Conservation (phyloP, 2,329 filamentous ascomycete species). For the Shiraia sp. region DNA sequence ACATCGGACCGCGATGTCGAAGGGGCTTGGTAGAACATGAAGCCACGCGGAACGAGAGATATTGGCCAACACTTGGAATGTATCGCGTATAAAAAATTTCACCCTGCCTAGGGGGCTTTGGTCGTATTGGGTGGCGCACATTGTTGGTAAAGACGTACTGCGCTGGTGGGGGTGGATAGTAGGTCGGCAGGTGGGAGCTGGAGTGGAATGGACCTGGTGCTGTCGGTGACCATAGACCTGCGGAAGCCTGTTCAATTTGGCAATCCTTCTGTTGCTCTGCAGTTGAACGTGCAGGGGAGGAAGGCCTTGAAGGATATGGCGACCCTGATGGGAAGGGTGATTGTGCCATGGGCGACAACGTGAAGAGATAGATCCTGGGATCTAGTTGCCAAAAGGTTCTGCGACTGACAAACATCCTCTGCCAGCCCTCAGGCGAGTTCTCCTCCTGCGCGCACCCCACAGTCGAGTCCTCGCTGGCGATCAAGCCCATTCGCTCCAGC, state of each 20-base stretch:
- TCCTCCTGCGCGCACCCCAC: conserved; percentile 69
- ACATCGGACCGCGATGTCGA: conserved; percentile 63
- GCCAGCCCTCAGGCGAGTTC: conserved; percentile 69
- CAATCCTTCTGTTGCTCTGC: conserved; percentile 28
- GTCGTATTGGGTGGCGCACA: conserved; percentile 81
- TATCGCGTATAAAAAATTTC: conserved; percentile 90
- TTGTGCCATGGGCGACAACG: conserved; percentile 64
- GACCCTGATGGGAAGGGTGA: conserved; percentile 55
- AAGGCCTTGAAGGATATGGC: conserved; percentile 55
- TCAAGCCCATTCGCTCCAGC: conserved; percentile 89
- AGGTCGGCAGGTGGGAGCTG: conserved; percentile 83
- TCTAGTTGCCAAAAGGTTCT: conserved; percentile 92
- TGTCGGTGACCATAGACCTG: conserved; percentile 46
- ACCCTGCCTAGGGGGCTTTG: conserved; percentile 86
- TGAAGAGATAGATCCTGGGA: conserved; percentile 84
- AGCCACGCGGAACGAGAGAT: conserved; percentile 85
- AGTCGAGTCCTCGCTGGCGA: conserved; percentile 73
- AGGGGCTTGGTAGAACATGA: conserved; percentile 68
- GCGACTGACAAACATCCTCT: conserved; percentile 78
- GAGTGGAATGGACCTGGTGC: conserved; percentile 74
- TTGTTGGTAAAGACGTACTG: conserved; percentile 80
- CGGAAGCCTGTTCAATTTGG: conserved; percentile 36
- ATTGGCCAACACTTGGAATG: conserved; percentile 79
- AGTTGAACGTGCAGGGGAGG: conserved; percentile 51
- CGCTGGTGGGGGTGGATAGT: conserved; percentile 81